These are phyloP conservation scores for Colletotrichum somersetense DNA, from an alignment of 2,329 filamentous ascomycete genomes.

Conservation along the genomic window DNA sequence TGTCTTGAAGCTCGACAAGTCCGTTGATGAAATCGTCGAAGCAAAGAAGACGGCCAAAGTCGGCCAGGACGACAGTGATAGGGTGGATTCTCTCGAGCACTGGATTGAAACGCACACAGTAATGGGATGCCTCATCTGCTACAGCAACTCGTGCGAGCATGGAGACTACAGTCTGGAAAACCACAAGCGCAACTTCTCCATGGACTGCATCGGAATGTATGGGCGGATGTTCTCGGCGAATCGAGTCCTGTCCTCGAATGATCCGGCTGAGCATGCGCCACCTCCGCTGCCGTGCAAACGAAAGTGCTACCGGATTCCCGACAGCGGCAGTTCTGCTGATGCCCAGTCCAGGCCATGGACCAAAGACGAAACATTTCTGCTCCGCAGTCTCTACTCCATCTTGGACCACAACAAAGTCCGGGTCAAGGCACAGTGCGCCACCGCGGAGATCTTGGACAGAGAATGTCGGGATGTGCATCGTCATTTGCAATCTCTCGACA, in stretches of 20 bases:
- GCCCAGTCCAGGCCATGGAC: constrained; percentile 55
- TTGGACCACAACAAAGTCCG: constrained; percentile 57
- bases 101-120: constrained; percentile 67
- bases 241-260: constrained; percentile 28
- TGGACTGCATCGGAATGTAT: constrained; percentile 52
- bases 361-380: constrained; percentile 61
- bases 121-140: constrained; percentile 70
- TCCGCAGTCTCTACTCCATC: constrained; percentile 61
- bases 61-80: constrained; percentile 50
- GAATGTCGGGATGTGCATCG: constrained; percentile 65
- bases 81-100: constrained; percentile 47
- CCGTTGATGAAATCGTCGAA: constrained; percentile 66
- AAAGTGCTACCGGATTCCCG: constrained; percentile 57
- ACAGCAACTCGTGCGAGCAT: constrained; percentile 71
- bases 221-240: constrained; percentile 40
- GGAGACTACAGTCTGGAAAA: constrained; percentile 68
- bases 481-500: constrained; percentile 56
- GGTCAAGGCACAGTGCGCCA: constrained; percentile 61
- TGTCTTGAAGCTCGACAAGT: constrained; percentile 66
- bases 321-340: constrained; percentile 10
- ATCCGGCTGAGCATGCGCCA: constrained; percentile 21
- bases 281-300: constrained; percentile 52
- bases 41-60: constrained; percentile 67
- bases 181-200: constrained; percentile 66
- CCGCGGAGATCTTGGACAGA: constrained; percentile 63